phyloP scores from a whole-genome alignment of 2,329 filamentous ascomycete species.

The Cercospora zeina region DNA sequence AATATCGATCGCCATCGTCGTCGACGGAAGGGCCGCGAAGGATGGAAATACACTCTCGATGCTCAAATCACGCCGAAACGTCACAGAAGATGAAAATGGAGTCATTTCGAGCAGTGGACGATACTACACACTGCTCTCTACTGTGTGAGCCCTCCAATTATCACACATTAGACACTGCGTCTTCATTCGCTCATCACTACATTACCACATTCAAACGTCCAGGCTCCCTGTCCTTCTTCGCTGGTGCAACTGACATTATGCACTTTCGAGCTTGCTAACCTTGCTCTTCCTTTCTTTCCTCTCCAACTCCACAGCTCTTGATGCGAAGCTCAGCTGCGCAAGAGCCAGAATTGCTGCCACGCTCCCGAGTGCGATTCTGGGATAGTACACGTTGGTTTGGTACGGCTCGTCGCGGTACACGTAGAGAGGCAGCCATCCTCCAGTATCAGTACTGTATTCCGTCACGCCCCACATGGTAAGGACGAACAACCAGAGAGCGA shows the following conservation, averaged over 20 bases:
- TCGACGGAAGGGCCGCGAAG: too few relatives aligned
- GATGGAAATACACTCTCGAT: too few relatives aligned
- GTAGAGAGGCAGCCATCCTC: slow-evolving; percentile 3
- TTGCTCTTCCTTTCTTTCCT: slow-evolving; percentile 1
- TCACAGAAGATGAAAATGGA: neutral
- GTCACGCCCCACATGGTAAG: slow-evolving; percentile 8
- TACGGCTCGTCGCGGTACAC: neutral
- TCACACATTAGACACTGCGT: neutral
- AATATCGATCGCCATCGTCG: neutral
- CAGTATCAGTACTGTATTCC: slow-evolving; percentile 4
- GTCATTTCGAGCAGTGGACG: neutral
- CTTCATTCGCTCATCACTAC: neutral
- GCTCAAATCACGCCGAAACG: too few relatives aligned
- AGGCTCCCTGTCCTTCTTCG: neutral
- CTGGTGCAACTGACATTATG: neutral
- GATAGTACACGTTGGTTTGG: neutral
- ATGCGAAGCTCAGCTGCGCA: slow-evolving; percentile 13
- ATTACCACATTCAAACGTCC: neutral
- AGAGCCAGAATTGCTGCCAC: slow-evolving; percentile 1
- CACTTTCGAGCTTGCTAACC: neutral
- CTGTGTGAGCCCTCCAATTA: neutral
- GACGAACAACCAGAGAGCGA: neutral
- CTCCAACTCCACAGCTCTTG: slow-evolving; percentile 8
- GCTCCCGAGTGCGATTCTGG: neutral
- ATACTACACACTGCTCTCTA: neutral